Evolutionary conservation across 2,329 filamentous ascomycete species (phyloP).

Genomic region (Aspergillus piperis): DNA sequence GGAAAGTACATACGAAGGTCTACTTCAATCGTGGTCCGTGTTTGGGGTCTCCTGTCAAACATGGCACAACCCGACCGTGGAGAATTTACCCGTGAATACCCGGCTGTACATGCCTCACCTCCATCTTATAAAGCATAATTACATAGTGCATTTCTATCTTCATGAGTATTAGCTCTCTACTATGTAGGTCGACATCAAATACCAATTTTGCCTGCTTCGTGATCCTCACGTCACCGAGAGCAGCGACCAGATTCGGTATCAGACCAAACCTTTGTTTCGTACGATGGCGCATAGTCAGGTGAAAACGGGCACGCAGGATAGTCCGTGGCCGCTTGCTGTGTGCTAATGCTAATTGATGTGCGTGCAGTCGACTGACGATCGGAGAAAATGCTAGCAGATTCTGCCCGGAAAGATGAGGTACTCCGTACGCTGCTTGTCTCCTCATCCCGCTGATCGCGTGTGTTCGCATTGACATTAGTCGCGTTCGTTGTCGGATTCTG

Average conservation of each 20-base stretch:
- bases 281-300: slow-evolving; percentile 21
- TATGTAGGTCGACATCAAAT: no score
- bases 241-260: background rate
- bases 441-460: background rate
- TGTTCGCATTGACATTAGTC: background rate
- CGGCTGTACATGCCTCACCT: no score
- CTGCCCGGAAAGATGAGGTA: background rate
- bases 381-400: slow-evolving; percentile 3
- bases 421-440: background rate
- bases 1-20: no score
- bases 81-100: no score
- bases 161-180: no score
- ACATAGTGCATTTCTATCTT: no score
- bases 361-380: background rate
- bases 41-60: no score
- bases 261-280: slow-evolving; percentile 36
- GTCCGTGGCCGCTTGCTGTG: slow-evolving; percentile 25
- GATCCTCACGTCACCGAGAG: background rate
- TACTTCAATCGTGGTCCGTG: no score
- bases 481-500: background rate
- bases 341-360: slow-evolving; percentile 17
- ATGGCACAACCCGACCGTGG: no score
- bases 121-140: no score
- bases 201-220: no score
- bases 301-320: slow-evolving; percentile 34